Percentiles rank a stretch among this genome's conserved stretches.
Evolutionary conservation across 768 basidiomycete genomes (phyloP).

Genomic region (Suillus subaureus): DNA sequence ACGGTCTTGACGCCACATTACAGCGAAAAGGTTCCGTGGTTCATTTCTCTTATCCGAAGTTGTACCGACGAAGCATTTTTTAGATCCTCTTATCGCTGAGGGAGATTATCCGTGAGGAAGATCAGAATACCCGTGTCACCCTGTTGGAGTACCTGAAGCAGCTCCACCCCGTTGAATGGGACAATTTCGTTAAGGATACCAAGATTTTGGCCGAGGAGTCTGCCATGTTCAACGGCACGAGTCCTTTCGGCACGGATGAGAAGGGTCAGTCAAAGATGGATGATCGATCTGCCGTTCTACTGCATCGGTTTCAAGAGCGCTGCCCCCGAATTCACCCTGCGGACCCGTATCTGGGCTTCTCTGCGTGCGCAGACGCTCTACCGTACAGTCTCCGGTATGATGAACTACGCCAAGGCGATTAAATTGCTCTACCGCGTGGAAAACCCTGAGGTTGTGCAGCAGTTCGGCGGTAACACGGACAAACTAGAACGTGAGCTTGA

Average conservation of each 20-base stretch:
- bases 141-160: slow-evolving; percentile 98
- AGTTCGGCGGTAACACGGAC: slow-evolving; percentile 97
- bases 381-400: slow-evolving; percentile 99
- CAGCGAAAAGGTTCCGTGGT: slow-evolving; percentile 82
- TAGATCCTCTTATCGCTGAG: slow-evolving; percentile 93
- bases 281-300: slow-evolving; percentile 96
- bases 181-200: slow-evolving; percentile 99
- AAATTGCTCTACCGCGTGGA: slow-evolving; percentile 99
- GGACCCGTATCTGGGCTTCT: slow-evolving; percentile 99
- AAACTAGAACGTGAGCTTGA: slow-evolving; percentile 95
- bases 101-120: slow-evolving; percentile 98
- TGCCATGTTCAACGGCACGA: slow-evolving; percentile 76
- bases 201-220: slow-evolving; percentile 98
- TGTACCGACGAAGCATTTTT: slow-evolving; percentile 12
- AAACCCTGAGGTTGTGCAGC: slow-evolving; percentile 98
- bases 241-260: slow-evolving; percentile 76
- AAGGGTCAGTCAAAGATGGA: slow-evolving; percentile 84
- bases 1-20: slow-evolving; percentile 98
- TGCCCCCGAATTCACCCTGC: slow-evolving; percentile 96
- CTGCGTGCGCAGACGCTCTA: slow-evolving; percentile 98
- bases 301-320: slow-evolving; percentile 99
- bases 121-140: slow-evolving; percentile 95
- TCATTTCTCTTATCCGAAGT: slow-evolving; percentile 1
- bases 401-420: slow-evolving; percentile 99
- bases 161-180: slow-evolving; percentile 97